These are phyloP conservation scores for Oehlia diaphana DNA, from an alignment of 192 early-diverging fungal genomes.

Conservation along the genomic window DNA sequence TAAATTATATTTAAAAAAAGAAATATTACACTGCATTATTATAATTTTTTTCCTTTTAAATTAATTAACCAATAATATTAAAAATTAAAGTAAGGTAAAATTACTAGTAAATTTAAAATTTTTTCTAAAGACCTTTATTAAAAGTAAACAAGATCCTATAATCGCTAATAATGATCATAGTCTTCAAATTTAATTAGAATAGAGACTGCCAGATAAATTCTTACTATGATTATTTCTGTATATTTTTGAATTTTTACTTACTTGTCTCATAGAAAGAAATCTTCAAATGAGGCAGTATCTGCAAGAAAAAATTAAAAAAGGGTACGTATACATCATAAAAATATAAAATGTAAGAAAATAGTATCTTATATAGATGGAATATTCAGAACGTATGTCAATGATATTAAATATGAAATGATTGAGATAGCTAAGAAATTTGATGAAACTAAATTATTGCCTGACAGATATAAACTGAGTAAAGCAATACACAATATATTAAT, in stretches of 20 bases:
- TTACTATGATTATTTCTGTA: not conserved
- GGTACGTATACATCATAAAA: not conserved
- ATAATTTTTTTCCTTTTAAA: too few relatives aligned
- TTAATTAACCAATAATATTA: too few relatives aligned
- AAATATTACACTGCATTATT: too few relatives aligned
- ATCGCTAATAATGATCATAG: constrained; percentile 5
- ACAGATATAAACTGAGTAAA: constrained; percentile 21
- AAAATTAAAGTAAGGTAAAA: too few relatives aligned
- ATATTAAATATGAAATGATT: constrained; percentile 21
- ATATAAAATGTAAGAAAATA: not conserved
- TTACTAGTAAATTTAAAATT: too few relatives aligned
- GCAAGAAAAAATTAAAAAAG: constrained; percentile 26
- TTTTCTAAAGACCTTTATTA: too few relatives aligned
- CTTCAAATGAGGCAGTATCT: not conserved
- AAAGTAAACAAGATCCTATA: too few relatives aligned
- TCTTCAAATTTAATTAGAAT: too few relatives aligned
- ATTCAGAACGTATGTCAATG: constrained; percentile 8
- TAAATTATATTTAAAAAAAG: too few relatives aligned
- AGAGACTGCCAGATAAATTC: too few relatives aligned
- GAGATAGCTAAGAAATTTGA: constrained; percentile 27
- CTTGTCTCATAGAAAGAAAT: constrained; percentile 24
- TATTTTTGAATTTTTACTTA: not conserved
- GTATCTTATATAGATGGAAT: constrained; percentile 20
- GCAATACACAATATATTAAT: constrained; percentile 21
- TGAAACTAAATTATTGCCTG: constrained; percentile 15